Evolutionary conservation across 73 alveolate species (phyloP), one percentile per base, ranked within the genome.

Genomic region (Blepharisma japonicum): DNA sequence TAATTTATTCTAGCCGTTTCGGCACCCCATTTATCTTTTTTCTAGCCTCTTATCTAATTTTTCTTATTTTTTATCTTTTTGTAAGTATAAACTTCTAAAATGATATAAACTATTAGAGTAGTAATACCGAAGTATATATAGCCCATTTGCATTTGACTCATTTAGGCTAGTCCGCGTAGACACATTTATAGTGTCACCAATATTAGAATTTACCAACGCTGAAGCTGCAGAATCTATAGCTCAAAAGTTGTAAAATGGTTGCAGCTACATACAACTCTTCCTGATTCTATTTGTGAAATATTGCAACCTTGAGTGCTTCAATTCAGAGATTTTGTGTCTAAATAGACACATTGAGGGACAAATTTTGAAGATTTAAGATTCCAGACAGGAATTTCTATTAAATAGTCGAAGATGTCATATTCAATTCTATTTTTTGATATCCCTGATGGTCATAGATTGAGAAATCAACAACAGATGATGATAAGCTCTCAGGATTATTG

Each of bases 261-360:
- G 18, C 72, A 56, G 7, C 18, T 7, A 56, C 72, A 56, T 9
- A 56, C 72, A 8, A 38, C 42, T 14, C 45, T 7, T 7, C 18
- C 45, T 56, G 7, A 6, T 7, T 56, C 7, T 7, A 20, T 14
- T 7, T 8, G 7, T 6, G 18, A 7, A 56, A 56, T 8, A 7
- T 7, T 21, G 45, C 72, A 56, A 7, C 72, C 72, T 56, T 56
- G 7, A 56, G 25, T 56, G 18, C 72, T 56, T 38, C 72, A 56
- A 6, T 56, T 56, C 25, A n/a, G n/a, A n/a, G n/a, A n/a, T n/a
- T n/a, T n/a, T n/a, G n/a, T n/a, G n/a, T n/a, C n/a, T n/a, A n/a
- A n/a, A n/a, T n/a, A n/a, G n/a, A n/a, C n/a, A n/a, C n/a, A n/a
- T n/a, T n/a, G n/a, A n/a, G n/a, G n/a, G n/a, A n/a, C n/a, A n/a